phyloP scores from a whole-genome alignment of 2,329 filamentous ascomycete species.

The Amesomyces nigricolor region DNA sequence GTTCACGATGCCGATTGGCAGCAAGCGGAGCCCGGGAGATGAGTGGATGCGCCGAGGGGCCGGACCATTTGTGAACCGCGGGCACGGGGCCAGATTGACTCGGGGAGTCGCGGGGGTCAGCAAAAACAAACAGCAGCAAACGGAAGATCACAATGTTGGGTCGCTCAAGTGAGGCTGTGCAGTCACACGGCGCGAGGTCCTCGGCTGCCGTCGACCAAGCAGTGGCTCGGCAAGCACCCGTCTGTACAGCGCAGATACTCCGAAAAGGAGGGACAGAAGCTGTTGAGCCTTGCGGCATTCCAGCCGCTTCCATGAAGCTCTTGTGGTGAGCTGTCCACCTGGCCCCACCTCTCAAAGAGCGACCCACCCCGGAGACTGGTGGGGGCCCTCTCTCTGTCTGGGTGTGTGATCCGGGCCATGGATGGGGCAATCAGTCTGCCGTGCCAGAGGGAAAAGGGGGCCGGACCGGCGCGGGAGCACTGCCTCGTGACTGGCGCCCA shows the following conservation, averaged over 20 bases:
- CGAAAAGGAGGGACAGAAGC: background rate
- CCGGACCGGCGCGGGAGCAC: constrained; percentile 1
- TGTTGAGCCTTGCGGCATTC: constrained; percentile 10
- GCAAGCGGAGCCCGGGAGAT: constrained; percentile 12
- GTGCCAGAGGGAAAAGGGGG: background rate
- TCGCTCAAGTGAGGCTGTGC: constrained; percentile 9
- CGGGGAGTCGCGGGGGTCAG: background rate
- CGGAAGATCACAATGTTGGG: background rate
- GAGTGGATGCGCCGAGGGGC: constrained; percentile 1
- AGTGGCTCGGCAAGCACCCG: background rate
- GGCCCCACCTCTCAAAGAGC: constrained; percentile 6
- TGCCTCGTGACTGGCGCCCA: constrained; percentile 13
- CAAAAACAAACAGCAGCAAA: background rate
- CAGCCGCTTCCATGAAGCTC: constrained; percentile 18
- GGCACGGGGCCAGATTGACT: too few relatives aligned
- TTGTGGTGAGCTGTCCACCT: constrained; percentile 5
- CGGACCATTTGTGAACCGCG: constrained; percentile 1
- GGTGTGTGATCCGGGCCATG: background rate
- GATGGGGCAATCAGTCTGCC: background rate
- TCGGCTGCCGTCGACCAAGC: background rate
- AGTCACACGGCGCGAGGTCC: background rate
- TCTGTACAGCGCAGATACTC: too few relatives aligned
- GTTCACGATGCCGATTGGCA: constrained; percentile 10
- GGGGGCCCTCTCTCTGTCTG: background rate
- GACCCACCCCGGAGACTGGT: background rate